Evolutionary conservation across 371 early-diverging fungal genomes (phyloP), one percentile per base, ranked within the genome.

Genomic region (Apophysomyces sp.): DNA sequence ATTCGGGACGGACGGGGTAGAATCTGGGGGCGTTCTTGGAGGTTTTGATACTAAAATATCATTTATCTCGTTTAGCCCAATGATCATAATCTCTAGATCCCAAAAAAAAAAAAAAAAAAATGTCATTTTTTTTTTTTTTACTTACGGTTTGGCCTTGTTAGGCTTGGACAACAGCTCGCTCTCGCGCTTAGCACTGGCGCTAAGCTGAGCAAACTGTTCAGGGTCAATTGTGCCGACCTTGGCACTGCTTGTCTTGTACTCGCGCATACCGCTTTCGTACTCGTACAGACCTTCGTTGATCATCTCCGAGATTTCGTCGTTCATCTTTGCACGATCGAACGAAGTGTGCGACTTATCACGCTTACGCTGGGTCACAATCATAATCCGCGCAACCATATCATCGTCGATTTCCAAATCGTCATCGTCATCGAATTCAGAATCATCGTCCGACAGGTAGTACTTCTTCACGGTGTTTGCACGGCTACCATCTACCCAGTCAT

Each of bases 221-320:
- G 82, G 78, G 18, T 83, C 83, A 36, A 91, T 80, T 18, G 88
- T 87, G 41, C 84, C 86, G 18, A 93, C 84, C 77, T 91, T 92
- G 65, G 74, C 68, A 67, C 71, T 78, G 9, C 73, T 73, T 49
- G 54, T 57, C 11, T 58, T 62, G 36, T 39, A 24, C 16, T 53
- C 52, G 39, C 83, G 86, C 52, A 94, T 77, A 44, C 92, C 92
- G 34, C 78, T 71, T 65, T 97, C 95, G 64, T 96, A 97, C 63
- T 92, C 86, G 71, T 91, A 91, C 30, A 97, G 81, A 4, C 96
- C 98, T 71, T 97, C 97, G 71, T 92, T 97, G 77, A 97, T 97
- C 77, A 95, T 94, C 29, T 96, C 93, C 31, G 87, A 83, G 57
- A 96, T 84, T 31, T 97, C 98, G 54, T 91, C 92, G 61, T 92